A percentile compares a stretch with the other conserved stretches of the same genome.
Evolutionary conservation across 352 stramenopile genomes (phyloP).

Genomic region (Phytopythium aichiense): DNA sequence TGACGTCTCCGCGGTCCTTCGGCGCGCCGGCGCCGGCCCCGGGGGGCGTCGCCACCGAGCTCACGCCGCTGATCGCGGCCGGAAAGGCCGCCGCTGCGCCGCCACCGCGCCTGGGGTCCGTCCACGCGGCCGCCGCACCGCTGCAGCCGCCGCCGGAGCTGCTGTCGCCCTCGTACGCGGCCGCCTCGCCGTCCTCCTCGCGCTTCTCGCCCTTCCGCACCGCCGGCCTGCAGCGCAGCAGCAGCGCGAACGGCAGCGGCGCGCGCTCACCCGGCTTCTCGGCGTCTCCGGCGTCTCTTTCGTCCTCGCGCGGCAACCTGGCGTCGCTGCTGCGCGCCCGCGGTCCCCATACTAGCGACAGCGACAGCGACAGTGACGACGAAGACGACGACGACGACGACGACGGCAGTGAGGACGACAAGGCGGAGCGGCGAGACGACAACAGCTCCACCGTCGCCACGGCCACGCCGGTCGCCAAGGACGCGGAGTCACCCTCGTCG

Average conservation of each 20-base stretch:
- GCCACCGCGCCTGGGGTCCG: conserved; percentile 5
- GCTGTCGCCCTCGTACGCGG: conserved; percentile 43
- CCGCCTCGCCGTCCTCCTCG: conserved; percentile 35
- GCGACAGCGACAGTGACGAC: conserved; percentile 22
- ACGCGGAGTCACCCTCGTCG: not conserved
- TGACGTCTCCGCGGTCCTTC: conserved; percentile 1
- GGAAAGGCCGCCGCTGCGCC: conserved; percentile 3
- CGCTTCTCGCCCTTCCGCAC: conserved; percentile 33
- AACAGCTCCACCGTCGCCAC: not conserved
- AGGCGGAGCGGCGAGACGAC: conserved; percentile 9
- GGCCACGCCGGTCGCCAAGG: not conserved
- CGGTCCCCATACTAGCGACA: conserved; percentile 11
- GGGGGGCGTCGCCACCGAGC: conserved; percentile 25
- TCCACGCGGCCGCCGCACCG: conserved; percentile 2
- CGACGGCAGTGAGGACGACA: too few species aligned
- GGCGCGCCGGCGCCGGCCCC: conserved; percentile 3
- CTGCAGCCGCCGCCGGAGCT: conserved; percentile 18
- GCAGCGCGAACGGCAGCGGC: conserved; percentile 3
- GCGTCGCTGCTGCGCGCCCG: conserved; percentile 13
- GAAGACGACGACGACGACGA: too few species aligned
- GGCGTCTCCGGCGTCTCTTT: conserved; percentile 14
- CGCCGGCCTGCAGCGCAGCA: conserved; percentile 2
- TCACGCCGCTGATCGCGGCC: conserved; percentile 50
- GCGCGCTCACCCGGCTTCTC: not conserved
- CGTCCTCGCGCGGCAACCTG: conserved; percentile 16